Percentiles rank a stretch among this genome's conserved stretches.
Evolutionary conservation across 805 yeast species (phyloP).

Genomic region (Cyberlindnera suaveolens): DNA sequence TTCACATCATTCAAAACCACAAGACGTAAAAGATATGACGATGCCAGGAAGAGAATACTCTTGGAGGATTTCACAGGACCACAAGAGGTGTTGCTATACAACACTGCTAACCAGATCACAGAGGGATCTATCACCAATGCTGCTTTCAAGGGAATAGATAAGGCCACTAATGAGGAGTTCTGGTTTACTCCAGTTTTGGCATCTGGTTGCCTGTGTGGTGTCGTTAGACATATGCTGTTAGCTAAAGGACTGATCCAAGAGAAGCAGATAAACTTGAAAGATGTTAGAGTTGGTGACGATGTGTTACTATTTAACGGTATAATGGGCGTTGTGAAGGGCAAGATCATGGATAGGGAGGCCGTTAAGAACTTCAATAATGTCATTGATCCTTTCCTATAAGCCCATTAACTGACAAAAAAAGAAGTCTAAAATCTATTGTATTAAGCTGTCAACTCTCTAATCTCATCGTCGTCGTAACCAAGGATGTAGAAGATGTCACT

Average conservation of each 20-base stretch:
- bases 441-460: slow-evolving; percentile 18
- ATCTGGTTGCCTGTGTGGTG: slow-evolving; percentile 83
- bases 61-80: slow-evolving; percentile 24
- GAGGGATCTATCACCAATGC: slow-evolving; percentile 84
- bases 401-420: no score
- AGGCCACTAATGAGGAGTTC: slow-evolving; percentile 25
- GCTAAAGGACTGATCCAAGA: slow-evolving; percentile 48
- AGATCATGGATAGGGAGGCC: slow-evolving; percentile 24
- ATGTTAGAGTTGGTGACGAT: slow-evolving; percentile 59
- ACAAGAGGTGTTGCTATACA: slow-evolving; percentile 67
- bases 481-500: slow-evolving; percentile 73
- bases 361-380: background rate
- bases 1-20: slow-evolving; percentile 90
- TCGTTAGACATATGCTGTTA: slow-evolving; percentile 60
- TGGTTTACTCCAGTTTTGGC: slow-evolving; percentile 83
- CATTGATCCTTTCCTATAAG: background rate
- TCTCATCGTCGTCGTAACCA: slow-evolving; percentile 62
- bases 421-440: background rate
- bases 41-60: slow-evolving; percentile 49
- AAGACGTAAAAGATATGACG: slow-evolving; percentile 52
- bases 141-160: slow-evolving; percentile 41
- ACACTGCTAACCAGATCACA: slow-evolving; percentile 51
- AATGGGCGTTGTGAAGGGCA: slow-evolving; percentile 69
- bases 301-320: slow-evolving; percentile 77
- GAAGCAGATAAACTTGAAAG: slow-evolving; percentile 37